phyloP scores from a whole-genome alignment of 2,329 filamentous ascomycete genomes.

The Exutisphaerella laricina region DNA sequence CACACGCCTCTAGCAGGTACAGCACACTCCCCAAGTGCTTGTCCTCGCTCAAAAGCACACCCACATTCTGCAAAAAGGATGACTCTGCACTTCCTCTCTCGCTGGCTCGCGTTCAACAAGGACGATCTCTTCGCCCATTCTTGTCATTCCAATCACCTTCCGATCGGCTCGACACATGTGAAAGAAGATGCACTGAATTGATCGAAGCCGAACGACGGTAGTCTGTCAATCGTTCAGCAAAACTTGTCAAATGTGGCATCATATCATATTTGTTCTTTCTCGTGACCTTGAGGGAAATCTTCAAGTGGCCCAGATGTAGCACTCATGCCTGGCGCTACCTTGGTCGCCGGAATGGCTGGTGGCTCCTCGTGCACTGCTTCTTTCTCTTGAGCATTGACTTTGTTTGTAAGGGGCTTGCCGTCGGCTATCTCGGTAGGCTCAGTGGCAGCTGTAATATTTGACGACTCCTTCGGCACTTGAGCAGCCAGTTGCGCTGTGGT shows the following conservation, averaged over 20 bases:
- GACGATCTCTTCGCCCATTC: neutral
- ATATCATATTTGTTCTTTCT: conserved; percentile 1
- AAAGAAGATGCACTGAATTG: conserved; percentile 3
- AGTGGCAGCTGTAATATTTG: neutral
- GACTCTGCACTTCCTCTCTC: too few species aligned
- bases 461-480: neutral
- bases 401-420: neutral
- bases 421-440: neutral
- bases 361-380: conserved; percentile 2
- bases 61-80: too few species aligned
- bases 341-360: neutral
- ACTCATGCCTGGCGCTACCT: conserved; percentile 17
- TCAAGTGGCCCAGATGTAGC: conserved; percentile 23
- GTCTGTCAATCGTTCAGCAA: conserved; percentile 6
- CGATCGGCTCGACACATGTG: neutral
- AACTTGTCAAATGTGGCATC: neutral
- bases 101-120: too few species aligned
- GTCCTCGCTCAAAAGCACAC: too few species aligned
- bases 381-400: conserved; percentile 1
- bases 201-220: conserved; percentile 10
- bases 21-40: neutral
- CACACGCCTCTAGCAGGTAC: neutral
- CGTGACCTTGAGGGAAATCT: conserved; percentile 16
- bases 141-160: too few species aligned
- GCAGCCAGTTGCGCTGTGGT: conserved; percentile 1